These are phyloP conservation scores for Guillardia theta DNA, from an alignment of 78 protist species.

Conservation along the genomic window DNA sequence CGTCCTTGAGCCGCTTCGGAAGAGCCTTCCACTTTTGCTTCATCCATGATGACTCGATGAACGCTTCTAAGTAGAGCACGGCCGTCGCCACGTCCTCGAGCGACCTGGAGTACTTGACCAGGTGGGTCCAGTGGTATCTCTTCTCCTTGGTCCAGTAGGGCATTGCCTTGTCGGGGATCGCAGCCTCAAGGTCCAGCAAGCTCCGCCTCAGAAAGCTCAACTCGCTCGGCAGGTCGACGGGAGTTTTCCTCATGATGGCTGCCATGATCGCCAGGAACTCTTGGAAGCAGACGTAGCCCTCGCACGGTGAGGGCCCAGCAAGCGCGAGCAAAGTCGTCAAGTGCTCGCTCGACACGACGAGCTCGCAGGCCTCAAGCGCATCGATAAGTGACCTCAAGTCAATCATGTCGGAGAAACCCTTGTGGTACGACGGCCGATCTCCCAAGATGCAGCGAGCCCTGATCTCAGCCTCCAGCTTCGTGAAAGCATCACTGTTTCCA, in stretches of 20 bases:
- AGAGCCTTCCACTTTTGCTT: neutral
- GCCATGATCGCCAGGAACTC: neutral
- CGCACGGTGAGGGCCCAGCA: too few species aligned
- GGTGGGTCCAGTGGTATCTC: neutral
- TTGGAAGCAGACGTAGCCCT: neutral
- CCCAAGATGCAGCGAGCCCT: too few species aligned
- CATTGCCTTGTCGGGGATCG: neutral
- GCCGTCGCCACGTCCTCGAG: neutral
- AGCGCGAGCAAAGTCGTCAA: too few species aligned
- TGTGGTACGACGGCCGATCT: too few species aligned
- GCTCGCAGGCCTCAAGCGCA: too few species aligned
- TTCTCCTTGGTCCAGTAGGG: neutral
- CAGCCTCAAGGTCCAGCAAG: neutral
- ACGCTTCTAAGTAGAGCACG: neutral
- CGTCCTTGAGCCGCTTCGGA: neutral
- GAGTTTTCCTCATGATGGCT: neutral
- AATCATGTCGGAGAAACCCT: too few species aligned
- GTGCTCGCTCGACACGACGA: too few species aligned
- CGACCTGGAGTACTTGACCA: neutral
- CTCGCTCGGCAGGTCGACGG: neutral
- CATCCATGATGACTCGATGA: neutral
- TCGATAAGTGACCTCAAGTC: too few species aligned
- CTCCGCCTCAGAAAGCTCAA: neutral
- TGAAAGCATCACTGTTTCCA: too few species aligned
- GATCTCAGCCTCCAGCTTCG: too few species aligned